These are phyloP conservation scores for Phytophthora lateralis DNA, from an alignment of 352 stramenopile genomes.

Conservation along the genomic window DNA sequence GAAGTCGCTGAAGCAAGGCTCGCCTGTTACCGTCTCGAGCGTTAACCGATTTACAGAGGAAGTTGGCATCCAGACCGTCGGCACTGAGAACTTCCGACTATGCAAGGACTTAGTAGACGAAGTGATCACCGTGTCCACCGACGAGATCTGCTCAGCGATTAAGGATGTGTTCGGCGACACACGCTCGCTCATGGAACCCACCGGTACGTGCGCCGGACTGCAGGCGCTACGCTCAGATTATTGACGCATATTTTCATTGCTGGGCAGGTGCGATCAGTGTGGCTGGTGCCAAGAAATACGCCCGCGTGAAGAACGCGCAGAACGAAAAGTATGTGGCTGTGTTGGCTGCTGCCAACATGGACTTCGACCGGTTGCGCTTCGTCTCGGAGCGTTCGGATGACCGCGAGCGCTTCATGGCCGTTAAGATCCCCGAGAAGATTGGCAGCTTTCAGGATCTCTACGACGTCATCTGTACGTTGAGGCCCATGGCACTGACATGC, in stretches of 20 bases:
- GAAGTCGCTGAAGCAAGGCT: constrained; percentile 78
- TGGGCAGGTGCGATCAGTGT: constrained; percentile 93
- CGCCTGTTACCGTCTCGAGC: constrained; percentile 88
- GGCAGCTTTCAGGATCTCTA: constrained; percentile 91
- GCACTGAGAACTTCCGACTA: constrained; percentile 95
- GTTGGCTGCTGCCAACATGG: constrained; percentile 98
- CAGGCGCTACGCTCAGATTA: neutral
- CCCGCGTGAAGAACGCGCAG: constrained; percentile 43
- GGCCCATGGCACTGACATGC: neutral
- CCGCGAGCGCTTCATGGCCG: constrained; percentile 94
- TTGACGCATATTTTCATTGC: neutral
- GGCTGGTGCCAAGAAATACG: constrained; percentile 96
- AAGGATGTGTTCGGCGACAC: constrained; percentile 95
- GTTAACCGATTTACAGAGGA: constrained; percentile 98
- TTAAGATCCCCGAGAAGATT: constrained; percentile 96
- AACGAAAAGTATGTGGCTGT: constrained; percentile 94
- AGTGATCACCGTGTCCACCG: constrained; percentile 96
- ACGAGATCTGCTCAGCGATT: constrained; percentile 95
- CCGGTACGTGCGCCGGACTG: constrained; percentile 28
- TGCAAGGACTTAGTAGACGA: constrained; percentile 95
- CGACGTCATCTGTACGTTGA: constrained; percentile 71
- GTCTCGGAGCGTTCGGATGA: constrained; percentile 90
- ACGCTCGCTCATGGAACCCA: constrained; percentile 95
- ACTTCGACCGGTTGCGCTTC: constrained; percentile 99
- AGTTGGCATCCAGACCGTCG: constrained; percentile 94